phyloP scores from a whole-genome alignment of 805 yeast species.

The Alloascoidea hylecoeti region DNA sequence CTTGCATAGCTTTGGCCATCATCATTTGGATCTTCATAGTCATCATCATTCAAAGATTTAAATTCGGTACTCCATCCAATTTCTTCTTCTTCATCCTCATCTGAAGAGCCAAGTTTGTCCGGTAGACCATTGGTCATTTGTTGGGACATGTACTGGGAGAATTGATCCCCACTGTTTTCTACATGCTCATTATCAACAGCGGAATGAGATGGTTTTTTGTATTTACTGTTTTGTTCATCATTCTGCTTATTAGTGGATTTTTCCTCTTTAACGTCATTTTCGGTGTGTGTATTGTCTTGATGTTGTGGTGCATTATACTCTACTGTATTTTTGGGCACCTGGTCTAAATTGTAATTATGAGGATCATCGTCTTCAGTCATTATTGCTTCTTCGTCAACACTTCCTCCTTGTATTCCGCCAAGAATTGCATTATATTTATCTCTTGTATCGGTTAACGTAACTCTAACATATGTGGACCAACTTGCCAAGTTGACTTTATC shows the following conservation, averaged over 20 bases:
- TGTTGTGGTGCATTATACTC: slow-evolving; percentile 13
- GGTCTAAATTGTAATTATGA: too few species aligned
- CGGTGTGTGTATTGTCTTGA: slow-evolving; percentile 14
- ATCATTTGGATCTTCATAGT: slow-evolving; percentile 10
- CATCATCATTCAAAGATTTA: slow-evolving; percentile 46
- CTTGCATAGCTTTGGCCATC: slow-evolving; percentile 3
- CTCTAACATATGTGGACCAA: slow-evolving; percentile 78
- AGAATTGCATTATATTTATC: slow-evolving; percentile 89
- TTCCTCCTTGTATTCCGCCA: slow-evolving; percentile 57
- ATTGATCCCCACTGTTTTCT: slow-evolving; percentile 6
- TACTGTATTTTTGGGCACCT: too few species aligned
- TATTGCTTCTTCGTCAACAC: slow-evolving; percentile 18
- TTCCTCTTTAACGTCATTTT: slow-evolving; percentile 15
- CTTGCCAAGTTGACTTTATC: slow-evolving; percentile 25
- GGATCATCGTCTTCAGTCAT: slow-evolving; percentile 15
- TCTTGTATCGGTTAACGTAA: slow-evolving; percentile 74
- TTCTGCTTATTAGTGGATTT: slow-evolving; percentile 21
- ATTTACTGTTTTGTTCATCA: slow-evolving; percentile 18
- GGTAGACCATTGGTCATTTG: slow-evolving; percentile 12
- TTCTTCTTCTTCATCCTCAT: slow-evolving; percentile 13
- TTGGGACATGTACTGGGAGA: slow-evolving; percentile 3
- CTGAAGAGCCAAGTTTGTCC: slow-evolving; percentile 6
- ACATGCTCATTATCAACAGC: slow-evolving; percentile 5
- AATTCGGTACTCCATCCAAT: slow-evolving; percentile 8
- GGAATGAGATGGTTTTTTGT: slow-evolving; percentile 5